phyloP scores from a whole-genome alignment of 495 filamentous ascomycete species.

The Penicillium cinerascens region DNA sequence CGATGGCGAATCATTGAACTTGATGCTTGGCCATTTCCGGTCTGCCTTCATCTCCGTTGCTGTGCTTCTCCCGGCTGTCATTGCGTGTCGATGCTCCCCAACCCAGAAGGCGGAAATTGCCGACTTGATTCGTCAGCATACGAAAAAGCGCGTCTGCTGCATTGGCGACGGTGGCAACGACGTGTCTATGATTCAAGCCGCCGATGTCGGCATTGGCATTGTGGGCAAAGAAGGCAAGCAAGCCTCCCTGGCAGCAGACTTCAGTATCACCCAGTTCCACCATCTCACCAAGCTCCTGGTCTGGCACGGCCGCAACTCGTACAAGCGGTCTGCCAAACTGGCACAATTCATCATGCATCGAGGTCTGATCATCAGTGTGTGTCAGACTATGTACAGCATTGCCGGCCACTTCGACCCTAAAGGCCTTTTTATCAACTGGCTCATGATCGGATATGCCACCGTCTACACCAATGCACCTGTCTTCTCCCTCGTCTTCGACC shows the following conservation, averaged over 20 bases:
- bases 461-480: conserved; percentile 94
- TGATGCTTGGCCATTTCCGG: conserved; percentile 79
- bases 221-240: conserved; percentile 97
- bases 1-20: conserved; percentile 82
- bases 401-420: conserved; percentile 87
- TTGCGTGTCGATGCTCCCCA: conserved; percentile 95
- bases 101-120: conserved; percentile 97
- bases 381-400: conserved; percentile 96
- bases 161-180: conserved; percentile 99
- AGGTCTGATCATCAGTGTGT: conserved; percentile 89
- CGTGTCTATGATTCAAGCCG: conserved; percentile 98
- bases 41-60: conserved; percentile 83
- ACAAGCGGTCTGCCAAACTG: conserved; percentile 92
- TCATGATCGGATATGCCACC: conserved; percentile 94
- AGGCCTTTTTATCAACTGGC: conserved; percentile 94
- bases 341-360: conserved; percentile 98
- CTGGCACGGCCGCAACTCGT: conserved; percentile 96
- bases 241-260: conserved; percentile 91
- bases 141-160: conserved; percentile 89
- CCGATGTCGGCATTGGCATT: conserved; percentile 96
- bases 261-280: conserved; percentile 90
- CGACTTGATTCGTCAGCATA: conserved; percentile 83
- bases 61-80: conserved; percentile 83
- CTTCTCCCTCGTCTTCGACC: conserved; percentile 92
- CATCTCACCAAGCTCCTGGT: conserved; percentile 96